These are phyloP conservation scores for Endocarpon pusillum DNA, from an alignment of 495 filamentous ascomycete genomes.

Conservation along the genomic window DNA sequence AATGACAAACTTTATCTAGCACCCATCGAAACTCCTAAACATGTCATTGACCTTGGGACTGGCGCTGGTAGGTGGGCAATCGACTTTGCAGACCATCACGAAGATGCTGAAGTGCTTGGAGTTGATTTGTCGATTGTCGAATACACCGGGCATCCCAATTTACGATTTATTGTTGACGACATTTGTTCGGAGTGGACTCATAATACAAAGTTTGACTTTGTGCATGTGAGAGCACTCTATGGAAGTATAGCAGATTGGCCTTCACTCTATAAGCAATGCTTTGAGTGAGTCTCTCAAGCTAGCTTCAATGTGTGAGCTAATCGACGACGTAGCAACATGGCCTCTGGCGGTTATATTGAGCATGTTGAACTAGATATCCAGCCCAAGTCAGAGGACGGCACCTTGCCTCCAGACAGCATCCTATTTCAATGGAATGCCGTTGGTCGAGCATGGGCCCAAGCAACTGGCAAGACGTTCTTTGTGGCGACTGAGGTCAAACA, in stretches of 20 bases:
- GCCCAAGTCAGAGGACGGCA: constrained; percentile 35
- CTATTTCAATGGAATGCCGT: constrained; percentile 13
- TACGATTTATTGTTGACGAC: constrained; percentile 46
- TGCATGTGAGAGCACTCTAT: constrained; percentile 42
- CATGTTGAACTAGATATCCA: constrained; percentile 36
- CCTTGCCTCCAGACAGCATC: constrained; percentile 22
- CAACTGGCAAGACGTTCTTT: constrained; percentile 24
- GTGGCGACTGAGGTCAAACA: constrained; percentile 23
- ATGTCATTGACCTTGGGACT: constrained; percentile 43
- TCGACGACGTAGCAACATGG: constrained; percentile 21
- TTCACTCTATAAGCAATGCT: constrained; percentile 28
- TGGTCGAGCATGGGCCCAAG: constrained; percentile 19
- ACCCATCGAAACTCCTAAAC: constrained; percentile 27
- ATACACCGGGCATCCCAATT: constrained; percentile 28
- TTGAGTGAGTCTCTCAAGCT: constrained; percentile 12
- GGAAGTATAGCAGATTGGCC: constrained; percentile 43
- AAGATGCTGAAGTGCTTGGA: constrained; percentile 15
- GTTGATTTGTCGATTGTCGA: constrained; percentile 46
- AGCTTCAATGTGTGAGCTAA: not conserved
- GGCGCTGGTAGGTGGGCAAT: constrained; percentile 52
- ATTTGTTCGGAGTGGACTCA: constrained; percentile 40
- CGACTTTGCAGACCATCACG: constrained; percentile 34
- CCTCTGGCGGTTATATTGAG: constrained; percentile 44
- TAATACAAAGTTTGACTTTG: constrained; percentile 35
- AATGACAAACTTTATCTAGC: constrained; percentile 29